Conservation (phyloP, 208 protist species). For the Crithidia thermophila region DNA sequence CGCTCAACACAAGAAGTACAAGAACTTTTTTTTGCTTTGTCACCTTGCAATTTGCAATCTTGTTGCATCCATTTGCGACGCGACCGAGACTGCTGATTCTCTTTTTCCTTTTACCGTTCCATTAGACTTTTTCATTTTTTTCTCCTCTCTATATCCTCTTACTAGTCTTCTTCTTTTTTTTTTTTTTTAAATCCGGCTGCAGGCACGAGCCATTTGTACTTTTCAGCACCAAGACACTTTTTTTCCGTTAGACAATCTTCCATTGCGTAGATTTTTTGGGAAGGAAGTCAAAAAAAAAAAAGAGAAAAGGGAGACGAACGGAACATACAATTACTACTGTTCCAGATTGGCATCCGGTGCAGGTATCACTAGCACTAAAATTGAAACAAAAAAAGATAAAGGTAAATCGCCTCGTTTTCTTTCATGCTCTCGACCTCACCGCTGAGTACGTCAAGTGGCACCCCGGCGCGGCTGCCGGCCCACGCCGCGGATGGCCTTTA, state of each 20-base stretch:
- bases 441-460: background rate
- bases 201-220: too few relatives aligned
- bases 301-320: background rate
- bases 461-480: background rate
- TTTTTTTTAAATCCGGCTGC: too few relatives aligned
- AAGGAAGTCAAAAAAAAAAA: background rate
- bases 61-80: too few relatives aligned
- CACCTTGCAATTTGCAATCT: too few relatives aligned
- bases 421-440: conserved; percentile 9
- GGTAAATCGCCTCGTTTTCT: background rate
- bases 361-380: background rate
- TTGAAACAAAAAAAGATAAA: background rate
- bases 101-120: too few relatives aligned
- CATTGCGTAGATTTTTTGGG: too few relatives aligned
- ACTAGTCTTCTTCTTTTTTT: conserved; percentile 7
- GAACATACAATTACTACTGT: background rate
- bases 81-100: too few relatives aligned
- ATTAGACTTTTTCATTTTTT: background rate
- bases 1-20: too few relatives aligned
- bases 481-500: conserved; percentile 18
- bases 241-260: too few relatives aligned
- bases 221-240: too few relatives aligned
- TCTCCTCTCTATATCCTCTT: background rate
- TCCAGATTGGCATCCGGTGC: background rate
- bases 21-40: too few relatives aligned